These are phyloP conservation scores for Suillus occidentalis DNA, from an alignment of 768 basidiomycete species.

Conservation along the genomic window DNA sequence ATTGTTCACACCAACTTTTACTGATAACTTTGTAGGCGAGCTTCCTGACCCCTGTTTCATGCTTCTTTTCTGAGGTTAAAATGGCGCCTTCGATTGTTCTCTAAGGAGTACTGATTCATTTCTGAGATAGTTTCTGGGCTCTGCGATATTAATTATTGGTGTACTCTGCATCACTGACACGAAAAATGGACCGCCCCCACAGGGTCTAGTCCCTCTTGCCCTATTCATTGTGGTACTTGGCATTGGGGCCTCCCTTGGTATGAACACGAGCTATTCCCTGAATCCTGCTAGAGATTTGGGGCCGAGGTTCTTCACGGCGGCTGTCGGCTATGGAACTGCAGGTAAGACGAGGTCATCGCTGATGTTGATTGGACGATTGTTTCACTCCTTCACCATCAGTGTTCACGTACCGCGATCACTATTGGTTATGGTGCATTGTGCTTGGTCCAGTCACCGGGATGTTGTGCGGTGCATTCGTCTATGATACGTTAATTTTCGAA, in stretches of 20 bases:
- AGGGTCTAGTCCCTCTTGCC: constrained; percentile 53
- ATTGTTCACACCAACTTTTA: constrained; percentile 11
- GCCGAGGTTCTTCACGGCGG: constrained; percentile 64
- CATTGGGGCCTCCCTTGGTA: constrained; percentile 58
- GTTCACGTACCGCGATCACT: constrained; percentile 47
- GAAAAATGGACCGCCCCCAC: constrained; percentile 46
- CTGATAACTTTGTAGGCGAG: constrained; percentile 27
- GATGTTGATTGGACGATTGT: neutral
- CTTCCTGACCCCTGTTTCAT: constrained; percentile 44
- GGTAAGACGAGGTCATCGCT: constrained; percentile 30
- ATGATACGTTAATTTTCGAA: constrained; percentile 58
- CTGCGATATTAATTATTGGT: constrained; percentile 53
- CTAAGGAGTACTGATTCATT: neutral
- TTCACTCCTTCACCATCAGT: constrained; percentile 6
- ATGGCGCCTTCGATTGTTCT: neutral
- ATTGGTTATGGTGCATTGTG: constrained; percentile 73
- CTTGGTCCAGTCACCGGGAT: constrained; percentile 61
- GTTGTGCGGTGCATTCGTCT: constrained; percentile 51
- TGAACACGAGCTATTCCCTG: constrained; percentile 65
- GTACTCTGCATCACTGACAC: constrained; percentile 57
- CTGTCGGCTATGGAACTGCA: constrained; percentile 65
- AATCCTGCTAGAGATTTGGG: constrained; percentile 77
- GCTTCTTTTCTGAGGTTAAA: constrained; percentile 47
- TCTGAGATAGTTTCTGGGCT: constrained; percentile 49
- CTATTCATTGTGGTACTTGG: constrained; percentile 59